Evolutionary conservation across 192 early-diverging fungal genomes (phyloP).

Genomic region (Backusella parvicylindrica): DNA sequence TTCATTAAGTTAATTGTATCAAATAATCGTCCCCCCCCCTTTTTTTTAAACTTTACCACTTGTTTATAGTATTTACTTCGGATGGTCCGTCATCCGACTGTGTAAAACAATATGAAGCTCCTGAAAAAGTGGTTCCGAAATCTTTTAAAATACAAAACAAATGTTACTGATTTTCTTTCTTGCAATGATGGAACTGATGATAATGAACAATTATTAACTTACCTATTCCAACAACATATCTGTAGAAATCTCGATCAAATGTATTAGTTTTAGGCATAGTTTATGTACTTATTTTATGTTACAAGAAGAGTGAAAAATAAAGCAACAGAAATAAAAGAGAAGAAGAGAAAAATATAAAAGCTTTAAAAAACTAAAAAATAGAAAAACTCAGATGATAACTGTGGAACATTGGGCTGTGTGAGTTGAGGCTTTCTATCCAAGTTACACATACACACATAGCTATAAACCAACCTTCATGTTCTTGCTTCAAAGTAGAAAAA

Average conservation of each 20-base stretch:
- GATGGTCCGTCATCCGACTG: conserved; percentile 26
- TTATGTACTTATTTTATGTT: background rate
- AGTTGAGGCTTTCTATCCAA: too few relatives aligned
- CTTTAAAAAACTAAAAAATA: background rate
- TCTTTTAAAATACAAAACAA: background rate
- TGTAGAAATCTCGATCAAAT: conserved; percentile 21
- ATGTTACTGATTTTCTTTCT: background rate
- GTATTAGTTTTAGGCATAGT: background rate
- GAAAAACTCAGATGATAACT: conserved; percentile 1
- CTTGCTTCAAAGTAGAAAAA: background rate
- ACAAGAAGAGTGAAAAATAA: background rate
- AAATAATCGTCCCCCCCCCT: background rate
- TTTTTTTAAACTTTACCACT: conserved; percentile 19
- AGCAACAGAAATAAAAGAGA: background rate
- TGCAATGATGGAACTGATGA: background rate
- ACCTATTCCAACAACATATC: conserved; percentile 34
- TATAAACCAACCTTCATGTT: background rate
- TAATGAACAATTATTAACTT: background rate
- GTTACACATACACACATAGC: background rate
- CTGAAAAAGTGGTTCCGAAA: conserved; percentile 44
- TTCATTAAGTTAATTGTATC: background rate
- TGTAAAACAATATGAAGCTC: conserved; percentile 39
- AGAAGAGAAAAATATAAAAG: background rate
- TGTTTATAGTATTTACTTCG: conserved; percentile 39
- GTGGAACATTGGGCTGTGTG: background rate